phyloP scores from a whole-genome alignment of 2,329 filamentous ascomycete genomes.

The Alternaria longipes region DNA sequence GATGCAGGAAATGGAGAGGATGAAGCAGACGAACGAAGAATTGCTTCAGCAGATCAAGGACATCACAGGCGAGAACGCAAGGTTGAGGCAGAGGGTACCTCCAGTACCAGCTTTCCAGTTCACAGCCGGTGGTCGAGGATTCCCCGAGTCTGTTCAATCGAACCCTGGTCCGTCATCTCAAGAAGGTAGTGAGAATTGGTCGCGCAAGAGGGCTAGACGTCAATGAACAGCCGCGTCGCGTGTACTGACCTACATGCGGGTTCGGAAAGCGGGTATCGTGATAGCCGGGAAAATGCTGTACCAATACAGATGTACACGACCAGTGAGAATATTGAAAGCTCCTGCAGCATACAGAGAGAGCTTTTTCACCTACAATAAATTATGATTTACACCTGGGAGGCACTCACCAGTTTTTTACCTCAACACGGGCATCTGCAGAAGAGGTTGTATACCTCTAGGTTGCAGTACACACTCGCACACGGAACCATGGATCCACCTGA shows the following conservation, averaged over 20 bases:
- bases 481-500: neutral
- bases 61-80: neutral
- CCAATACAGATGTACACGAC: neutral
- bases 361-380: too few species aligned
- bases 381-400: neutral
- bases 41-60: neutral
- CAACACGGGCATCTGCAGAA: neutral
- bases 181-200: neutral
- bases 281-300: neutral
- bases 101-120: neutral
- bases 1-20: neutral
- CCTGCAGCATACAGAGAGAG: neutral
- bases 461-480: neutral
- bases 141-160: neutral
- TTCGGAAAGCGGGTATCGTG: neutral
- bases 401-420: neutral
- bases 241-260: neutral
- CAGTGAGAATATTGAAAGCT: neutral
- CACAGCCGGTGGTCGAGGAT: neutral
- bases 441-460: neutral
- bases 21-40: neutral
- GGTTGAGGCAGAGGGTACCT: neutral
- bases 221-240: neutral
- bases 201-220: conserved; percentile 1
- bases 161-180: neutral